Percentiles rank a stretch among this genome's conserved stretches.
Evolutionary conservation across 208 protist species (phyloP).

Genomic region (Acanthamoeba rhysodes): DNA sequence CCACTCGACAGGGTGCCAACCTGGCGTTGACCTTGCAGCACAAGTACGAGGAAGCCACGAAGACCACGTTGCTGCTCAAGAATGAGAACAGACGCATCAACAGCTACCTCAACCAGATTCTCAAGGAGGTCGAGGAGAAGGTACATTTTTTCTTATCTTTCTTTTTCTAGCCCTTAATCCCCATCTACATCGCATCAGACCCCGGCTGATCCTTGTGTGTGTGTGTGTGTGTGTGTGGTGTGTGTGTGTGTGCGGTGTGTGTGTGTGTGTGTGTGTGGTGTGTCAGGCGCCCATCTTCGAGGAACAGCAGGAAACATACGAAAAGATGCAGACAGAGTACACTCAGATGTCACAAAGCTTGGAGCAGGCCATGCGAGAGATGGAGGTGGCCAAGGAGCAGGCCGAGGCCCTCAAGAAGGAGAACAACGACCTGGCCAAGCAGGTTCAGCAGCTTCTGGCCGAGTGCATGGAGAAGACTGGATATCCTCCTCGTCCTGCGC

Average conservation of each 20-base stretch:
- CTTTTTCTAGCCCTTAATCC: no score
- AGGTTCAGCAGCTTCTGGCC: slow-evolving; percentile 47
- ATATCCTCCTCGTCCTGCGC: neutral
- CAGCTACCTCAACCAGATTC: slow-evolving; percentile 49
- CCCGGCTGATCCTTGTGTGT: neutral
- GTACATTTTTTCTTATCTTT: neutral
- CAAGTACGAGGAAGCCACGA: slow-evolving; percentile 65
- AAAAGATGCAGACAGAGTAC: slow-evolving; percentile 40
- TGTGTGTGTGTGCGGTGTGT: neutral
- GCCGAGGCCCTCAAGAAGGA: neutral
- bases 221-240: no score
- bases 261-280: no score
- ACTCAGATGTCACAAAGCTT: slow-evolving; percentile 13
- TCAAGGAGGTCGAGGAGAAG: slow-evolving; percentile 44
- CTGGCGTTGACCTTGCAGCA: slow-evolving; percentile 32
- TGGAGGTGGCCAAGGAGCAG: neutral
- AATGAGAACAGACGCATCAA: slow-evolving; percentile 34
- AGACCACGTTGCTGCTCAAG: slow-evolving; percentile 21
- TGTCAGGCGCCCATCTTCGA: slow-evolving; percentile 29
- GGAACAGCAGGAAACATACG: slow-evolving; percentile 23
- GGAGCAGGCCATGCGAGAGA: neutral
- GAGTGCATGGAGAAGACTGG: slow-evolving; percentile 25
- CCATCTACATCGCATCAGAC: neutral
- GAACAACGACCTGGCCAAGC: slow-evolving; percentile 42
- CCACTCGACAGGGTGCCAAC: neutral